phyloP scores from a whole-genome alignment of 495 filamentous ascomycete genomes.

The Rostrohypoxylon terebratum region DNA sequence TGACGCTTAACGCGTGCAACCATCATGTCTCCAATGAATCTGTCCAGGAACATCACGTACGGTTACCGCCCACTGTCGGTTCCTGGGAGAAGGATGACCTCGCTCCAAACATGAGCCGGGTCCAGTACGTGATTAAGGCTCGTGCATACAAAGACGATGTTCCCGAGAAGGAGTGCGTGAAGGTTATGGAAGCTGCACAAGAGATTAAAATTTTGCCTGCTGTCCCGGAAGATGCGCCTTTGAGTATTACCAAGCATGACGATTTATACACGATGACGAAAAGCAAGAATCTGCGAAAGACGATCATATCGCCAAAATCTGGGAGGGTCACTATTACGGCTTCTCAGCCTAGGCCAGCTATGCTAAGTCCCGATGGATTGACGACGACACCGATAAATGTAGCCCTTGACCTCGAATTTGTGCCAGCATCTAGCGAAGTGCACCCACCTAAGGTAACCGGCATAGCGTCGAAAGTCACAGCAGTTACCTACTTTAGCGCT shows the following conservation, averaged over 20 bases:
- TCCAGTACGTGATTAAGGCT: conserved; percentile 79
- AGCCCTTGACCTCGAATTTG: conserved; percentile 76
- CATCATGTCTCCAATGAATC: conserved; percentile 62
- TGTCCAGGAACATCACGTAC: conserved; percentile 77
- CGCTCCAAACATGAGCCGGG: conserved; percentile 80
- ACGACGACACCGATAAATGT: conserved; percentile 67
- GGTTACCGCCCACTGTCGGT: conserved; percentile 84
- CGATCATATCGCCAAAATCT: conserved; percentile 79
- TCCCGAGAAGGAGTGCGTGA: conserved; percentile 37
- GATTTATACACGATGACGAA: conserved; percentile 74
- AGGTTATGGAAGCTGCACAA: conserved; percentile 62
- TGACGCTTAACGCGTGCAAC: conserved; percentile 68
- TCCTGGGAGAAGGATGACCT: conserved; percentile 82
- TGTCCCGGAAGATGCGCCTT: conserved; percentile 78
- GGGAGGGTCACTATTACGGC: conserved; percentile 80
- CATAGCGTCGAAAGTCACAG: conserved; percentile 77
- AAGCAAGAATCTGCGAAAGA: conserved; percentile 82
- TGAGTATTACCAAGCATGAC: conserved; percentile 70
- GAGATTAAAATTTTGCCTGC: conserved; percentile 83
- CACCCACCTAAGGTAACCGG: conserved; percentile 75
- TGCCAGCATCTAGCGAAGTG: conserved; percentile 68
- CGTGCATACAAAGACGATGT: conserved; percentile 59
- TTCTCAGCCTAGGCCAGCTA: conserved; percentile 75
- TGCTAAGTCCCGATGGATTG: conserved; percentile 64
- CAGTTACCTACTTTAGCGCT: conserved; percentile 76